phyloP scores from a whole-genome alignment of 352 stramenopile species.

The Phytophthora lateralis region DNA sequence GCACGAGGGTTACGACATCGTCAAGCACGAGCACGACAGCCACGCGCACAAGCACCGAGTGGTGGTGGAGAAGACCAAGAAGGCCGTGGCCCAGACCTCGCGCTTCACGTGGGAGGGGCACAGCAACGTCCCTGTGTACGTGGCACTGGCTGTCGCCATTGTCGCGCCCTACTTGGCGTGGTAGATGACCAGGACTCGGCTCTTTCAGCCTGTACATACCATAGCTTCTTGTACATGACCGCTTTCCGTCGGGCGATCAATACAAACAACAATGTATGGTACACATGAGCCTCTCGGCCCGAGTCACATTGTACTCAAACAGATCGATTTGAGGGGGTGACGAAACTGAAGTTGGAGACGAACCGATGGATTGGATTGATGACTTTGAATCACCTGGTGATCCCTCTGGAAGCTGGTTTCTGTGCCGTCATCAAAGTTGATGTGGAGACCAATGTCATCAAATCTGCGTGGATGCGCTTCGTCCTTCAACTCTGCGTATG shows the following conservation, averaged over 20 bases:
- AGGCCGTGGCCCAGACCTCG: slow-evolving; percentile 7
- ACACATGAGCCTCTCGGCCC: no score
- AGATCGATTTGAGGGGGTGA: not conserved
- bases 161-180: slow-evolving; percentile 26
- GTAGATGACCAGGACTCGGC: slow-evolving; percentile 5
- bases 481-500: slow-evolving; percentile 29
- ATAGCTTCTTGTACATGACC: not conserved
- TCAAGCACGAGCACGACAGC: slow-evolving; percentile 43
- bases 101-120: slow-evolving; percentile 23
- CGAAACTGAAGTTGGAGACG: slow-evolving; percentile 17
- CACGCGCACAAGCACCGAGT: slow-evolving; percentile 39
- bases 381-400: not conserved
- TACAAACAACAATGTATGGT: slow-evolving; percentile 21
- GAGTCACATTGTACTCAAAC: not conserved
- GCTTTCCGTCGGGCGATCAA: slow-evolving; percentile 2
- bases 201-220: slow-evolving; percentile 7
- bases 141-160: slow-evolving; percentile 31
- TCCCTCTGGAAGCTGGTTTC: not conserved
- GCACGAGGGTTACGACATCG: slow-evolving; percentile 54
- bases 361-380: slow-evolving; percentile 1
- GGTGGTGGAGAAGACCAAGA: slow-evolving; percentile 35
- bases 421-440: slow-evolving; percentile 25
- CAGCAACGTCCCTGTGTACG: slow-evolving; percentile 39
- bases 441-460: slow-evolving; percentile 21
- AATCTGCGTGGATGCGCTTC: slow-evolving; percentile 25